Evolutionary conservation across 2,329 filamentous ascomycete genomes (phyloP).

Genomic region (Phyllosticta capitalensis): DNA sequence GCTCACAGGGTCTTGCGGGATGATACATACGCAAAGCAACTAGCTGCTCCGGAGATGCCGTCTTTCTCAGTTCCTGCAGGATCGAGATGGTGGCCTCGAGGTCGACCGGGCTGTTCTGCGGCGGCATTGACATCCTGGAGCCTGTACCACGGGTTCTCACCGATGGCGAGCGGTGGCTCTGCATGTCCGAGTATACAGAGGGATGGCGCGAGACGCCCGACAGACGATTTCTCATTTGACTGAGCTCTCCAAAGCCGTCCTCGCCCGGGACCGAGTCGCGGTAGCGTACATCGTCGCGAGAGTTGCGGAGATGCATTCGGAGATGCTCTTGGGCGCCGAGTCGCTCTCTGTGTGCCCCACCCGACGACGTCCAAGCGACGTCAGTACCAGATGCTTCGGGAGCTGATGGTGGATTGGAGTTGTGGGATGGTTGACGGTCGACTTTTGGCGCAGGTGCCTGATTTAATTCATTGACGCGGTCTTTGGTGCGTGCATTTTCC

Average conservation of each 20-base stretch:
- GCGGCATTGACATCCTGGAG: constrained; percentile 23
- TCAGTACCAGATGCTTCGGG: constrained; percentile 1
- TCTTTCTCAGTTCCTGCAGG: constrained; percentile 39
- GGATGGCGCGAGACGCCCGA: constrained; percentile 19
- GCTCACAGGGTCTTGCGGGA: not conserved
- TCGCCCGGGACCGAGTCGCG: constrained; percentile 16
- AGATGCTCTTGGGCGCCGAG: constrained; percentile 19
- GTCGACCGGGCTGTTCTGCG: constrained; percentile 28
- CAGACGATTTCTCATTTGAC: constrained; percentile 19
- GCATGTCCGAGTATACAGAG: constrained; percentile 18
- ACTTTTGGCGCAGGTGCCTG: not conserved
- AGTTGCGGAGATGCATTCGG: constrained; percentile 16
- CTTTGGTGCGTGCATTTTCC: constrained; percentile 25
- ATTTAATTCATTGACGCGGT: constrained; percentile 12
- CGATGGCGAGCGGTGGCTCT: constrained; percentile 17
- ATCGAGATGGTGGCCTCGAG: constrained; percentile 36
- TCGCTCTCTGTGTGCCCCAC: constrained; percentile 14
- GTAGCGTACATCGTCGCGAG: constrained; percentile 9
- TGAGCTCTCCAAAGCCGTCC: constrained; percentile 17
- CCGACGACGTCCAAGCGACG: constrained; percentile 1
- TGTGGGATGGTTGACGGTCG: constrained; percentile 6
- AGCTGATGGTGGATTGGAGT: constrained; percentile 21
- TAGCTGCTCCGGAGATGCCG: constrained; percentile 38
- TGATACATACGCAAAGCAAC: constrained; percentile 31
- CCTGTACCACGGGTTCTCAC: constrained; percentile 17